phyloP scores from a whole-genome alignment of 306 rosid genomes.

The Begonia fuchsioides region DNA sequence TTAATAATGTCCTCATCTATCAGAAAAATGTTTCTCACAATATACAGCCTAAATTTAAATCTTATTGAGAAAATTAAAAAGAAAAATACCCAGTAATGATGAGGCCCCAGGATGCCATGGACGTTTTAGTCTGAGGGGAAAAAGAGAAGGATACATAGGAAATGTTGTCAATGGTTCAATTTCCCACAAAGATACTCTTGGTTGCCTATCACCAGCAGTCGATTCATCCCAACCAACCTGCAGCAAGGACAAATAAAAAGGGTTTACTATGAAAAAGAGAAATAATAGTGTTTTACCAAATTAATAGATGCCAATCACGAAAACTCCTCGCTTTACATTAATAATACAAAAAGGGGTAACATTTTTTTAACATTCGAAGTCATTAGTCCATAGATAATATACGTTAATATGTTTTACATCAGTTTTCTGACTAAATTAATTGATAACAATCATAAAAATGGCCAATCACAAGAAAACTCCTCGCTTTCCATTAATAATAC shows the following conservation, averaged over 20 bases:
- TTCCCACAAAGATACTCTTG: constrained; percentile 83
- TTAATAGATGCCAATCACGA: no score
- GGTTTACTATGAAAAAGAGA: neutral
- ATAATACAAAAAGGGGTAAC: no score
- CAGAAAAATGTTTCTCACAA: no score
- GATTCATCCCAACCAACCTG: constrained; percentile 95
- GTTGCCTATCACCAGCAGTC: constrained; percentile 78
- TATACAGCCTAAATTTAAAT: no score
- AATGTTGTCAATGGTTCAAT: constrained; percentile 85
- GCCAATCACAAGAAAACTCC: no score
- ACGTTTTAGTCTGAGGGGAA: constrained; percentile 75
- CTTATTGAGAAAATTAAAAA: neutral
- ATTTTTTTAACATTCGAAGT: no score
- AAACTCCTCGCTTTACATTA: no score
- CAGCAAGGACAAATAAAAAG: neutral
- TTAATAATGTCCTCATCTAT: no score
- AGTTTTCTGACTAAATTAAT: neutral
- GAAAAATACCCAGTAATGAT: constrained; percentile 41
- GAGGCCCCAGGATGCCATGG: constrained; percentile 86
- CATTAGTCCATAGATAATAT: no score
- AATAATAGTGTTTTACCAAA: neutral
- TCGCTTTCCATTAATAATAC: no score
- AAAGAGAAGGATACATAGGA: constrained; percentile 81
- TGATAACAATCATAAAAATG: no score
- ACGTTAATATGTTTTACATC: no score